Percentiles rank a stretch among this genome's conserved stretches.
These are phyloP conservation scores for Scorias spongiosa DNA, from an alignment of 2,329 filamentous ascomycete genomes.

Conservation along the genomic window DNA sequence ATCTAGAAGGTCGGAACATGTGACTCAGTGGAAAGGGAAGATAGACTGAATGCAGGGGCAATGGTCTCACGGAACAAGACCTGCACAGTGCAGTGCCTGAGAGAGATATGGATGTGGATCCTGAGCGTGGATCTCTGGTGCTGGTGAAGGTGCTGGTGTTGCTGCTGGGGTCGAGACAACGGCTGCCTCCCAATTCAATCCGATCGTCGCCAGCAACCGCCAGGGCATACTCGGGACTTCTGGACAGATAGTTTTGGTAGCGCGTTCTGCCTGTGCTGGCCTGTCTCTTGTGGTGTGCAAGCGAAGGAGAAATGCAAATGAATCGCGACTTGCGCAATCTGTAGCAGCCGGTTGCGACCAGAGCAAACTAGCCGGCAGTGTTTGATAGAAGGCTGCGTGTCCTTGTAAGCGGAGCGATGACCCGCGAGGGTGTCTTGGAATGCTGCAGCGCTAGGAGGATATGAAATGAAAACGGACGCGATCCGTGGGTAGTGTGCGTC, in stretches of 20 bases:
- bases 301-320: not conserved
- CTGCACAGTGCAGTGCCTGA: not conserved
- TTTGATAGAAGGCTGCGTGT: not conserved
- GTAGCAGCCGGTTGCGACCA: not conserved
- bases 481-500: no score
- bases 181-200: not conserved
- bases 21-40: not conserved
- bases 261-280: not conserved
- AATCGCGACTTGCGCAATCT: not conserved
- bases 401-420: not conserved
- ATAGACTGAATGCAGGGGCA: not conserved
- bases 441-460: not conserved
- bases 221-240: not conserved
- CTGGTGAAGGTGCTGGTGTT: not conserved
- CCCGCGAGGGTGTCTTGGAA: not conserved
- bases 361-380: not conserved
- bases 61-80: not conserved
- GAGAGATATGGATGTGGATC: not conserved
- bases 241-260: not conserved
- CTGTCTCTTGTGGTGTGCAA: not conserved
- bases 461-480: not conserved
- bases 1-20: conserved; percentile 6
- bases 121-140: not conserved
- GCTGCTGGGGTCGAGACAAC: not conserved
- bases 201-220: not conserved